Percentiles rank a stretch among this genome's conserved stretches.
Evolutionary conservation across 2,329 filamentous ascomycete species (phyloP).

Genomic region (Penicillium sp.): DNA sequence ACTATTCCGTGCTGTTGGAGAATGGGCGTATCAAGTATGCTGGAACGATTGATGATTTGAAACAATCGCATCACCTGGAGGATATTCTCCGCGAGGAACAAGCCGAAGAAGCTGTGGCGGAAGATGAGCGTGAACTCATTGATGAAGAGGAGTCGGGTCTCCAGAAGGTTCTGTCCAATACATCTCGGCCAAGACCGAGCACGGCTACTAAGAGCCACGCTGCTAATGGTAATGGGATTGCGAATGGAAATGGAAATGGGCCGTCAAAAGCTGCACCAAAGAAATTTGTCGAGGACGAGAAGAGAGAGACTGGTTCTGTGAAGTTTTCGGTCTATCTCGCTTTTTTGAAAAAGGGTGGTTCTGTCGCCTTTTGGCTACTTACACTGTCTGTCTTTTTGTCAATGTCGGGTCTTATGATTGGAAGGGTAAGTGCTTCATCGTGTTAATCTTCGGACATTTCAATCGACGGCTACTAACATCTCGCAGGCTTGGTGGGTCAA

Average conservation of each 20-base stretch:
- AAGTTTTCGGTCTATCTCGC: constrained; percentile 66
- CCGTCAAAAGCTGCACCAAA: constrained; percentile 47
- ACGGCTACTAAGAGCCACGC: constrained; percentile 11
- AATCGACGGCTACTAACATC: neutral
- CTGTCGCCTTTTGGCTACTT: constrained; percentile 60
- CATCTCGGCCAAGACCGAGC: constrained; percentile 10
- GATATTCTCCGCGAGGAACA: constrained; percentile 43
- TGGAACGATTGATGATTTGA: constrained; percentile 64
- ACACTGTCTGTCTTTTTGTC: constrained; percentile 57
- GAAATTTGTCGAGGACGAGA: constrained; percentile 77
- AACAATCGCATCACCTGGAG: constrained; percentile 42
- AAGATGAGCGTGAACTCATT: constrained; percentile 14
- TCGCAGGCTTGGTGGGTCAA: constrained; percentile 51
- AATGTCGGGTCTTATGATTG: constrained; percentile 58
- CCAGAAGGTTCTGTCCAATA: constrained; percentile 27
- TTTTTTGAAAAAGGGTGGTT: constrained; percentile 69
- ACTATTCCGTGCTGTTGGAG: constrained; percentile 73
- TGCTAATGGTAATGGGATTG: constrained; percentile 17
- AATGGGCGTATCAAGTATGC: constrained; percentile 67
- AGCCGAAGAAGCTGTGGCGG: constrained; percentile 44
- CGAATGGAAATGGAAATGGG: constrained; percentile 9
- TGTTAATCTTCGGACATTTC: neutral
- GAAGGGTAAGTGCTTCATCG: constrained; percentile 39
- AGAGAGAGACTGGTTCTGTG: constrained; percentile 70
- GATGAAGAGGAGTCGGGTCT: constrained; percentile 19